Conservation (phyloP, 352 stramenopile genomes). For the Hyaloperonospora brassicae region DNA sequence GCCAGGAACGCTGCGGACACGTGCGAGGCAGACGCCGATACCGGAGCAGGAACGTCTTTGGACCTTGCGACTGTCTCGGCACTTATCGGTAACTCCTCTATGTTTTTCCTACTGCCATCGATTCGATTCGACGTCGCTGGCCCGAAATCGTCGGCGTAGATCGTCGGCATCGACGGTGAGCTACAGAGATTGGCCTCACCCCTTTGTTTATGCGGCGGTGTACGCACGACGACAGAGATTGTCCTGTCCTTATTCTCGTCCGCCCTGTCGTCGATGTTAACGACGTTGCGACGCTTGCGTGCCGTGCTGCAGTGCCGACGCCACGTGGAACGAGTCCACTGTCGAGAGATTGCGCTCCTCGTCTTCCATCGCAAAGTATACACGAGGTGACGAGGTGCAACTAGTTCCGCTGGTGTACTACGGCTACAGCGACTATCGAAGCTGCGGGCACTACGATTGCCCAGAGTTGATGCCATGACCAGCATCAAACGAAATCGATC, state of each 20-base stretch:
- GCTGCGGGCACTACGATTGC: slow-evolving; percentile 14
- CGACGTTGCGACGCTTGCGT: slow-evolving; percentile 24
- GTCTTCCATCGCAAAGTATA: slow-evolving; percentile 5
- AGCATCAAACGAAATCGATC: neutral
- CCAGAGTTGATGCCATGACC: slow-evolving; percentile 19
- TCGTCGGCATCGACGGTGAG: slow-evolving; percentile 24
- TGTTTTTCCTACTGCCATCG: slow-evolving; percentile 24
- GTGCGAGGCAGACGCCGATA: slow-evolving; percentile 18
- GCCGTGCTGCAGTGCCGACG: slow-evolving; percentile 1
- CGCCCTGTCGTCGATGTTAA: slow-evolving; percentile 21
- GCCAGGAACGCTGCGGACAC: slow-evolving; percentile 36
- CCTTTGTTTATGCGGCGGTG: slow-evolving; percentile 24
- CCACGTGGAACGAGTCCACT: slow-evolving; percentile 5
- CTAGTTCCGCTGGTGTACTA: slow-evolving; percentile 10
- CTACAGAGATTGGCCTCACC: slow-evolving; percentile 37
- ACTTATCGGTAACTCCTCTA: slow-evolving; percentile 18
- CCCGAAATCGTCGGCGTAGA: slow-evolving; percentile 22
- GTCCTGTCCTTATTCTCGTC: neutral
- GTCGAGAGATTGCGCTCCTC: slow-evolving; percentile 27
- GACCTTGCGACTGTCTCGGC: slow-evolving; percentile 7
- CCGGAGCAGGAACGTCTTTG: neutral
- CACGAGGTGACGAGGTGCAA: slow-evolving; percentile 4
- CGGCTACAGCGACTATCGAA: slow-evolving; percentile 10
- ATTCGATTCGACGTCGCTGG: slow-evolving; percentile 18
- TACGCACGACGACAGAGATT: neutral